Conservation (phyloP, 1,139 yeast genomes). For the Diutina rugosa region DNA sequence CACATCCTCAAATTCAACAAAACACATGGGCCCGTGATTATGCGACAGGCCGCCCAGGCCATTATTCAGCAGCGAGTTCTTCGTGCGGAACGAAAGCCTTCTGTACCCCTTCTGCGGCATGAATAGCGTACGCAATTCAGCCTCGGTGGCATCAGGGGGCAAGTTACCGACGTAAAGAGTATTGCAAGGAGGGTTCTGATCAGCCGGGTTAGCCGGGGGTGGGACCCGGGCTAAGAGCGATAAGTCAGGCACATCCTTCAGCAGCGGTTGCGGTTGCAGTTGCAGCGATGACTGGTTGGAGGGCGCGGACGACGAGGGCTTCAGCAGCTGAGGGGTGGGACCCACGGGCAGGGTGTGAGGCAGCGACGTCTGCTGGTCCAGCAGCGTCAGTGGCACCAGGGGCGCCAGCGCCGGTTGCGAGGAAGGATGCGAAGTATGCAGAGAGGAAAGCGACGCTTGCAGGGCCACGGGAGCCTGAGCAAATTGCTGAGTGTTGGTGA, state of each 20-base stretch:
- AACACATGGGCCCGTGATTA: slow-evolving; percentile 95
- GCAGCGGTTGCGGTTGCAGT: slow-evolving; percentile 4
- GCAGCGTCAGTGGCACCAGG: slow-evolving; percentile 5
- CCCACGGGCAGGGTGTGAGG: slow-evolving; percentile 3
- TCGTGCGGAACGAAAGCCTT: slow-evolving; percentile 77
- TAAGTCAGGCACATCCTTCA: slow-evolving; percentile 50
- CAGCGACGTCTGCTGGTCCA: slow-evolving; percentile 8
- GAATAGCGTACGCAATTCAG: slow-evolving; percentile 77
- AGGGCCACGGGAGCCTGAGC: slow-evolving; percentile 1
- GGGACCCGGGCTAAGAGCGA: slow-evolving; percentile 69
- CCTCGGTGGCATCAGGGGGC: slow-evolving; percentile 95
- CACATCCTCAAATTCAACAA: slow-evolving; percentile 96
- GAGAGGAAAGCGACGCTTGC: slow-evolving; percentile 3
- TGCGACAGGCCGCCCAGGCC: slow-evolving; percentile 25
- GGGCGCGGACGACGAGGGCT: slow-evolving; percentile 3
- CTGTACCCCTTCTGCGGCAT: slow-evolving; percentile 88
- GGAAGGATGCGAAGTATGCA: slow-evolving; percentile 5
- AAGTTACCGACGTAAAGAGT: slow-evolving; percentile 92
- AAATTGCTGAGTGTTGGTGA: slow-evolving; percentile 8
- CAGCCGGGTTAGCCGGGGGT: slow-evolving; percentile 98
- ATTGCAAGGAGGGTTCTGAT: slow-evolving; percentile 97
- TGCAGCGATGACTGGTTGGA: slow-evolving; percentile 3
- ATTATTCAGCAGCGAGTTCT: slow-evolving; percentile 30
- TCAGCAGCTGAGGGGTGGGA: slow-evolving; percentile 6
- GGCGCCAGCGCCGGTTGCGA: slow-evolving; percentile 10